phyloP scores from a whole-genome alignment of 345 rosid species.

The Chamaenerion angustifolium region DNA sequence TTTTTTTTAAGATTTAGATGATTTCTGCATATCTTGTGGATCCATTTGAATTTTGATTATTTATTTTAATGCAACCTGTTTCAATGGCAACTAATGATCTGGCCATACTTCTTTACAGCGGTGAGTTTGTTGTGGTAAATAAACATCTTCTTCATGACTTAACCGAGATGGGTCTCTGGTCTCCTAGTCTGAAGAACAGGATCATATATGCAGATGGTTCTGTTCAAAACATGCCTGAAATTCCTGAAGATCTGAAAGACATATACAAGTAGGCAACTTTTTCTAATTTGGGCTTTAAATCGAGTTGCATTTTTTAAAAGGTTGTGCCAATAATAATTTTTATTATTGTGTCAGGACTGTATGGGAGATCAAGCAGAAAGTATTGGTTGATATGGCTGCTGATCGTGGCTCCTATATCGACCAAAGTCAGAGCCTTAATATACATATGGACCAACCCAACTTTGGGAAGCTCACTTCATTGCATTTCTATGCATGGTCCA shows the following conservation, averaged over 20 bases:
- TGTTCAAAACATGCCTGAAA: conserved; percentile 55
- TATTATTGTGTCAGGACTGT: conserved; percentile 44
- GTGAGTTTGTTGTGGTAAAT: conserved; percentile 92
- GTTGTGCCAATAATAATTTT: conserved; percentile 2
- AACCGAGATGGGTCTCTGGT: conserved; percentile 85
- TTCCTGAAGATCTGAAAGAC: conserved; percentile 51
- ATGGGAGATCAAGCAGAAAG: conserved; percentile 94
- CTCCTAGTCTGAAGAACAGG: conserved; percentile 62
- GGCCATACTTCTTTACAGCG: conserved; percentile 26
- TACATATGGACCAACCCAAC: conserved; percentile 83
- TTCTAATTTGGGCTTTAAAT: neutral
- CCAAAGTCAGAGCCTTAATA: conserved; percentile 91
- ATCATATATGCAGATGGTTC: conserved; percentile 69
- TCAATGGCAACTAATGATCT: too few species aligned
- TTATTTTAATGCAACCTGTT: too few species aligned
- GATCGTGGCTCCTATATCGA: conserved; percentile 89
- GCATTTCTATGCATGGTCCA: conserved; percentile 77
- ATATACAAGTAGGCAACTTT: conserved; percentile 53
- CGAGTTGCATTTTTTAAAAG: neutral
- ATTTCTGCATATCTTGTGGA: neutral
- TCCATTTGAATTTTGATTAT: too few species aligned
- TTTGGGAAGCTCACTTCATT: conserved; percentile 69
- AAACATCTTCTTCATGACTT: conserved; percentile 92
- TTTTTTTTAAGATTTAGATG: neutral
- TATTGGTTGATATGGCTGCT: conserved; percentile 81